phyloP scores from a whole-genome alignment of 2,329 filamentous ascomycete species.

The Coniosporium tulheliwenetii region DNA sequence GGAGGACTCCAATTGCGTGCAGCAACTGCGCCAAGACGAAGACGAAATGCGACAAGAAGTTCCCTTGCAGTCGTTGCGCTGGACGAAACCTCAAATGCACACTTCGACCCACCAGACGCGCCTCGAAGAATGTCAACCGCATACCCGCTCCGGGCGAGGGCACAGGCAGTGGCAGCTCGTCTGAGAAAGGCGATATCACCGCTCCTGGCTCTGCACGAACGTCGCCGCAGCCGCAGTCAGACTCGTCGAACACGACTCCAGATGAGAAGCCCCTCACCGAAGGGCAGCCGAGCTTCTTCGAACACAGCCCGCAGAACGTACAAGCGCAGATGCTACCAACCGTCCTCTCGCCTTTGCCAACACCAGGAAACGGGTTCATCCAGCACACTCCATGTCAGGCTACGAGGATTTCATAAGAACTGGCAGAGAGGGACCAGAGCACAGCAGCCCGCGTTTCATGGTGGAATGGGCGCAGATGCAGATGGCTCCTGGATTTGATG shows the following conservation, averaged over 20 bases:
- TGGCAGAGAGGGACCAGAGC: constrained; percentile 23
- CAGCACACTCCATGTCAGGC: constrained; percentile 27
- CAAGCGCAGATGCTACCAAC: constrained; percentile 11
- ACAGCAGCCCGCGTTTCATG: constrained; percentile 29
- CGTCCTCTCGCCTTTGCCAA: constrained; percentile 21
- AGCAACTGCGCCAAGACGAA: constrained; percentile 38
- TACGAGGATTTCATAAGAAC: constrained; percentile 28
- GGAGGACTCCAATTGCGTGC: constrained; percentile 35
- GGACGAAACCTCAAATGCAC: constrained; percentile 31
- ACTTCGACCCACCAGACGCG: constrained; percentile 30
- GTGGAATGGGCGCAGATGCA: constrained; percentile 33
- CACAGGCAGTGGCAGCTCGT: constrained; percentile 14
- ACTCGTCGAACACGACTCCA: constrained; percentile 13
- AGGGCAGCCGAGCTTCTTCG: constrained; percentile 21
- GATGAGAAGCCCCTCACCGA: constrained; percentile 18
- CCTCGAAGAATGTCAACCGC: constrained; percentile 26
- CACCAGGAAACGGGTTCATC: constrained; percentile 23
- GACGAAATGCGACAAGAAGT: constrained; percentile 39
- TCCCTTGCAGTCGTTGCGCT: constrained; percentile 36
- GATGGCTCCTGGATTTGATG: constrained; percentile 27
- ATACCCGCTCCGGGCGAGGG: constrained; percentile 11
- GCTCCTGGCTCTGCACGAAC: constrained; percentile 16
- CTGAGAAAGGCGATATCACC: constrained; percentile 14
- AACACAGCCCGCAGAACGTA: constrained; percentile 12
- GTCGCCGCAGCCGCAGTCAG: constrained; percentile 17